A percentile compares a stretch with the other conserved stretches of the same genome.
These are phyloP conservation scores for Colletotrichum agaves DNA, from an alignment of 2,329 filamentous ascomycete genomes.

Conservation along the genomic window DNA sequence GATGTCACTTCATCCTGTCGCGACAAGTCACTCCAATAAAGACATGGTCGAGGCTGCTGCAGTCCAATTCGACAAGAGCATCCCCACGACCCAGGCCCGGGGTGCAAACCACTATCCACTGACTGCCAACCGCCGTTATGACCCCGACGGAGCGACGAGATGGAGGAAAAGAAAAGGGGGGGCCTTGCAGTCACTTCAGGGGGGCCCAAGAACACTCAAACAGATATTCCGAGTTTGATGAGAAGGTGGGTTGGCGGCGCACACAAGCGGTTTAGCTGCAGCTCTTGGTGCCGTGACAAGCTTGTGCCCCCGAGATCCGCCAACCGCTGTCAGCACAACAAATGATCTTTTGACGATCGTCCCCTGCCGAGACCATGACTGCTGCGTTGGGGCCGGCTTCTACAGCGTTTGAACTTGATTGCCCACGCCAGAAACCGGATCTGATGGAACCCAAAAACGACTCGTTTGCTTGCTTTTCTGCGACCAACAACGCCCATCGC, in stretches of 20 bases:
- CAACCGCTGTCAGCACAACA: conserved; percentile 34
- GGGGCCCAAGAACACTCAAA: conserved; percentile 27
- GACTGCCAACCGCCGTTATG: not conserved
- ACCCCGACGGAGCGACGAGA: not conserved
- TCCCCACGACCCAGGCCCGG: conserved; percentile 1
- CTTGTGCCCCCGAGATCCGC: conserved; percentile 23
- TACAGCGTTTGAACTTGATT: conserved; percentile 31
- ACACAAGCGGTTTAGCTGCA: conserved; percentile 30
- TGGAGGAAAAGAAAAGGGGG: not conserved
- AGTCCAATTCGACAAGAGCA: conserved; percentile 2
- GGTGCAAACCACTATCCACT: too few species aligned
- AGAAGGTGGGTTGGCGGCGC: conserved; percentile 27
- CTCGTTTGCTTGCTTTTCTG: conserved; percentile 13
- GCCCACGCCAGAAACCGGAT: conserved; percentile 10
- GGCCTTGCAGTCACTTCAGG: not conserved
- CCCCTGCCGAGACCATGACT: conserved; percentile 28
- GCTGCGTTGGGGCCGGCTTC: conserved; percentile 27
- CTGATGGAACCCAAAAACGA: conserved; percentile 14
- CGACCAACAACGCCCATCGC: not conserved
- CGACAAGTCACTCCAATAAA: not conserved
- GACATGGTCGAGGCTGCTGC: not conserved
- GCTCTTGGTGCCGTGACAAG: conserved; percentile 26
- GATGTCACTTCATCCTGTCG: conserved; percentile 4
- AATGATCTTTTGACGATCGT: conserved; percentile 34
- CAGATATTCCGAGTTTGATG: conserved; percentile 32